Evolutionary conservation across 2,329 filamentous ascomycete genomes (phyloP), one percentile per base, ranked within the genome.

Genomic region (Hypoxylon sp.): DNA sequence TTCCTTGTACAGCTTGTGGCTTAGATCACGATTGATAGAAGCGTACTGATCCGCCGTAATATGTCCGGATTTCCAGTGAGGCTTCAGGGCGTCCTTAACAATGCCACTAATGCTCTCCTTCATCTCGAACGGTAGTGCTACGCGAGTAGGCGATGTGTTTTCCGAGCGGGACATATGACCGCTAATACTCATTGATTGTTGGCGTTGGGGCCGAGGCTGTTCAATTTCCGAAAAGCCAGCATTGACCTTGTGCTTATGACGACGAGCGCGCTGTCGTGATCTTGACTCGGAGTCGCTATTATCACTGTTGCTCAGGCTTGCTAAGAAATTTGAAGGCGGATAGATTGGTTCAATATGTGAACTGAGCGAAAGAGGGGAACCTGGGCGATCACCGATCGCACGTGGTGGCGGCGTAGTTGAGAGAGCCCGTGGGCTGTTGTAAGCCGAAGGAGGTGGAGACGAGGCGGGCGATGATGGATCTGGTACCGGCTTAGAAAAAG

Each of bases 11-110:
- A 99, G 84, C 81, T 91, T 92, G 63, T 93, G 91, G 45, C 93
- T 98, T 34, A 98, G 90, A 66, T 92, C 91, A 68, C 94, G 90
- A 77, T 98, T 98, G 80, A 98, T 97, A 62, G 89, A 89, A 2
- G 93, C 95, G 79, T 97, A 99, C 79, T 98, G 91, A 65, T 97
- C 93, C 72, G 94, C 93, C 17, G 90, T 93, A 68, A 98, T 86
- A 69, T 91, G 88, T 73, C 91, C 90, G 45, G 91, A 91, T 68
- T 90, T 87, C 84, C 95, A 98, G 71, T 93, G 88, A 32, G 94
- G 93, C 73, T 93, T 92, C 46, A 99, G 83, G 5, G 92, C 93
- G 45, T 86, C 84, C 70, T 93, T 92, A 73, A 98, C 96, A 80
- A 98, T 93, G 73, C 90, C 90, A 77, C 94, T 95, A 70, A 99